Percentiles rank a stretch among this genome's conserved stretches.
Evolutionary conservation across 768 basidiomycete genomes (phyloP).

Genomic region (Psilocybe cyanescens): DNA sequence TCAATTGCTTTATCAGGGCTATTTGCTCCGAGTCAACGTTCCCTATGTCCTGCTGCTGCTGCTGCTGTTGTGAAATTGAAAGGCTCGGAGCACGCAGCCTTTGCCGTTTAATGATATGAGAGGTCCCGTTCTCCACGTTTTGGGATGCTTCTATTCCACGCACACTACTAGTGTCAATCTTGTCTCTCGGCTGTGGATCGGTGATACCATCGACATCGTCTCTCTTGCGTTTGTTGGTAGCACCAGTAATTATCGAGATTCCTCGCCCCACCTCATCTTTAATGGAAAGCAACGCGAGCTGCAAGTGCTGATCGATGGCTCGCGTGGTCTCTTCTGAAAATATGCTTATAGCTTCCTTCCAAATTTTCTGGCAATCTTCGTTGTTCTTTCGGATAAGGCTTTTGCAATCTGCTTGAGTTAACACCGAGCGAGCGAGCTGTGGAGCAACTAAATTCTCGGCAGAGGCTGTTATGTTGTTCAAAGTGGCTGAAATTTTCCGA

Average conservation of each 20-base stretch:
- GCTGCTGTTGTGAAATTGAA: conserved; percentile 24
- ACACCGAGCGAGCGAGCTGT: conserved; percentile 47
- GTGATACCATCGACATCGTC: conserved; percentile 1
- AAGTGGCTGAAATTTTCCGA: conserved; percentile 49
- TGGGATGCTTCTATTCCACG: background rate
- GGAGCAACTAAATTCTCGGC: conserved; percentile 48
- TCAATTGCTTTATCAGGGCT: conserved; percentile 46
- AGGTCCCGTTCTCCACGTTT: background rate
- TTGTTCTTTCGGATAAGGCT: conserved; percentile 42
- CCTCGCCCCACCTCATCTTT: conserved; percentile 20
- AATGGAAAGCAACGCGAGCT: conserved; percentile 31
- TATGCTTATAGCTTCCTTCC: conserved; percentile 48
- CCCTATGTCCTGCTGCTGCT: background rate
- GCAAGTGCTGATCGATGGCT: conserved; percentile 36
- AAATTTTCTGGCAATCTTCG: conserved; percentile 44
- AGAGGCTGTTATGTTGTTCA: conserved; percentile 46
- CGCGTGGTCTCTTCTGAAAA: conserved; percentile 44
- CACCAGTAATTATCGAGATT: background rate
- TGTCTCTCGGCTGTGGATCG: background rate
- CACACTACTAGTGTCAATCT: background rate
- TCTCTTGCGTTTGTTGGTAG: conserved; percentile 11
- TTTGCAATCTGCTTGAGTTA: conserved; percentile 45
- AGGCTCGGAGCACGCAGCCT: conserved; percentile 11
- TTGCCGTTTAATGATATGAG: conserved; percentile 12
- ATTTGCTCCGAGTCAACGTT: conserved; percentile 23